A percentile compares a stretch with the other conserved stretches of the same genome.
These are phyloP conservation scores for Leccinum pellstonianum DNA, from an alignment of 768 basidiomycete genomes.

Conservation along the genomic window DNA sequence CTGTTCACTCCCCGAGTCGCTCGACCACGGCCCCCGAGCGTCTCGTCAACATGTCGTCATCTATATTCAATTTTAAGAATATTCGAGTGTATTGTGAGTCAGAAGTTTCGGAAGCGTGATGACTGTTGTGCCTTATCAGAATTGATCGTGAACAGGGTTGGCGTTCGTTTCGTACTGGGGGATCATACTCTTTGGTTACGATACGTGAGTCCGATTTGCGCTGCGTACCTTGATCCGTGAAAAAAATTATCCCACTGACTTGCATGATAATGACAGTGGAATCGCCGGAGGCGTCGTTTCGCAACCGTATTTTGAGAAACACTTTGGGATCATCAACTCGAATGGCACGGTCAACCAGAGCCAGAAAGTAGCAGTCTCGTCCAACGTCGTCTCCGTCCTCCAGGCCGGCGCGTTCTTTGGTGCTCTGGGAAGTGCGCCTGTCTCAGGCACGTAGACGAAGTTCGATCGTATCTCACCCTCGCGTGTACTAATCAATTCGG, in stretches of 20 bases:
- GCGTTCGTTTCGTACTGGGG: constrained; percentile 78
- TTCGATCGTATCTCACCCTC: background rate
- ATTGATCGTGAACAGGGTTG: constrained; percentile 46
- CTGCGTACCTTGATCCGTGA: background rate
- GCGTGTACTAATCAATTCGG: background rate
- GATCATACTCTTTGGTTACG: constrained; percentile 81
- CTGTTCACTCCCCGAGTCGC: background rate
- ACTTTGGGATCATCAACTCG: constrained; percentile 56
- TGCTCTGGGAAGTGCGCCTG: constrained; percentile 67
- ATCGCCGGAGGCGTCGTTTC: constrained; percentile 69
- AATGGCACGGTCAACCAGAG: constrained; percentile 41
- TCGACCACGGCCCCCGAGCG: background rate
- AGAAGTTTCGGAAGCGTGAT: background rate
- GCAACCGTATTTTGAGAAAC: constrained; percentile 54
- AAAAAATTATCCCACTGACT: background rate
- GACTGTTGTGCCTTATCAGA: background rate
- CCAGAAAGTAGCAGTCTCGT: constrained; percentile 55
- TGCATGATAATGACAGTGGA: constrained; percentile 43
- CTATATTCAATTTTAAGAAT: constrained; percentile 40
- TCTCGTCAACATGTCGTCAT: constrained; percentile 1
- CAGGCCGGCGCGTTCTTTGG: constrained; percentile 91
- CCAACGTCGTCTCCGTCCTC: constrained; percentile 83
- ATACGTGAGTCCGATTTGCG: constrained; percentile 47
- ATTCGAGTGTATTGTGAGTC: constrained; percentile 64
- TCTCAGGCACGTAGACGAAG: constrained; percentile 57